Evolutionary conservation across 2,329 filamentous ascomycete genomes (phyloP).

Genomic region (Mariannaea sp.): DNA sequence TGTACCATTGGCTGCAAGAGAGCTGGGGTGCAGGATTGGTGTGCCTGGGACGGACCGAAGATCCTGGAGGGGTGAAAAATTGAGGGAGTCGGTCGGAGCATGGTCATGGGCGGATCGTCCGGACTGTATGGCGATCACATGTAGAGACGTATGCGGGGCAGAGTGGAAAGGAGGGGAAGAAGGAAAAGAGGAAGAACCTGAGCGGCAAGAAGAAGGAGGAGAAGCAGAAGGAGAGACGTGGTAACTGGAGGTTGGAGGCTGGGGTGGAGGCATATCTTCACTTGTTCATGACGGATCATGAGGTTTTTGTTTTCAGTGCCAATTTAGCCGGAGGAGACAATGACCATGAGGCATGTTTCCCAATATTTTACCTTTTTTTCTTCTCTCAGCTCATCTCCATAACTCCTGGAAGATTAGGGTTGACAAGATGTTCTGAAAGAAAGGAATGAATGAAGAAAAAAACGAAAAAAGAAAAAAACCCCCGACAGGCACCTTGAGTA

Average conservation of each 20-base stretch:
- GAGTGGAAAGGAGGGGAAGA: background rate
- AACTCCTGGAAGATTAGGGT: too few relatives aligned
- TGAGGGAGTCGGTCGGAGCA: slow-evolving; percentile 14
- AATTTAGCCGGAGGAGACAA: background rate
- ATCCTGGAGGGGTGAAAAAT: slow-evolving; percentile 27
- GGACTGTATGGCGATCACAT: slow-evolving; percentile 16
- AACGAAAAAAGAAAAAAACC: background rate
- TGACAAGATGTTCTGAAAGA: background rate
- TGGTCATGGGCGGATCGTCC: slow-evolving; percentile 15
- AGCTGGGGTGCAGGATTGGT: slow-evolving; percentile 34
- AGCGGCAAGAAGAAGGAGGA: background rate
- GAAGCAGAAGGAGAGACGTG: background rate
- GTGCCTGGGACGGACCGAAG: slow-evolving; percentile 35
- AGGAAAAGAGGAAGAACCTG: background rate
- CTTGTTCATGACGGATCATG: slow-evolving; percentile 2
- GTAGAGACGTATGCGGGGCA: slow-evolving; percentile 1
- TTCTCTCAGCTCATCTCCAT: too few relatives aligned
- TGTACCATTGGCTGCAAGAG: slow-evolving; percentile 29
- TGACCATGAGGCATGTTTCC: background rate
- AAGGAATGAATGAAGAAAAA: background rate
- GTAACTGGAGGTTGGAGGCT: slow-evolving; percentile 5
- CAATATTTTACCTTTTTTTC: background rate
- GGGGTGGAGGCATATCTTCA: slow-evolving; percentile 3
- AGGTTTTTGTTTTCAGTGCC: background rate
- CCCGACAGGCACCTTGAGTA: too few relatives aligned